phyloP scores from a whole-genome alignment of 108 stramenopile species.

The Skeletonema grethae region DNA sequence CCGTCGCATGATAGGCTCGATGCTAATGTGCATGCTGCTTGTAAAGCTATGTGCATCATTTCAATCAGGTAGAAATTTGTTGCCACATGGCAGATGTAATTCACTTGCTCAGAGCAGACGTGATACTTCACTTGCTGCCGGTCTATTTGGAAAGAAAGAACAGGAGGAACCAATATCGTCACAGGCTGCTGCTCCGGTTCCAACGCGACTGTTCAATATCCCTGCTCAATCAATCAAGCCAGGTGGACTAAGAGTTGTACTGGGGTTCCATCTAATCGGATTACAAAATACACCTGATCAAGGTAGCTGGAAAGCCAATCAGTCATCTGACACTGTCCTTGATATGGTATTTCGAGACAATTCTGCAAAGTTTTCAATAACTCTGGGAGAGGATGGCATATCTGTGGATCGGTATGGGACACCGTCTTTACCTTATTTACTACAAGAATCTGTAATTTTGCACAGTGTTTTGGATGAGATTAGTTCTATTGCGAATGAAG shows the following conservation, averaged over 20 bases:
- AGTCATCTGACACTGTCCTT: conserved; percentile 53
- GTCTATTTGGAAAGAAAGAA: conserved; percentile 25
- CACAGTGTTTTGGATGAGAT: conserved; percentile 81
- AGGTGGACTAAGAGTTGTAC: conserved; percentile 68
- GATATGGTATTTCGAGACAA: conserved; percentile 69
- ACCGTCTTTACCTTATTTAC: conserved; percentile 66
- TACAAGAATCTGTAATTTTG: conserved; percentile 79
- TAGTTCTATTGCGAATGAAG: conserved; percentile 50
- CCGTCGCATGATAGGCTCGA: background rate
- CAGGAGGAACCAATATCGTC: background rate
- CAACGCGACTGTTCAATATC: conserved; percentile 28
- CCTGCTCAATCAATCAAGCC: conserved; percentile 65
- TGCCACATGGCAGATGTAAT: background rate
- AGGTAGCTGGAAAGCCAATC: conserved; percentile 59
- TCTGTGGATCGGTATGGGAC: conserved; percentile 57
- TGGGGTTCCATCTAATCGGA: conserved; percentile 71
- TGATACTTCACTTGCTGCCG: conserved; percentile 1
- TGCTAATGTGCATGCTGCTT: background rate
- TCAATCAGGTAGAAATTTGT: background rate
- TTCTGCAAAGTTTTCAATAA: conserved; percentile 62
- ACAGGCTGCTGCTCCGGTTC: background rate
- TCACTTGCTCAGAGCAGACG: background rate
- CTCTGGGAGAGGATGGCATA: conserved; percentile 43
- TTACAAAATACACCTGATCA: conserved; percentile 67
- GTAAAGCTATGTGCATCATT: background rate